Evolutionary conservation across 305 asterid genomes (phyloP).

Genomic region (Fraxinus velutina): DNA sequence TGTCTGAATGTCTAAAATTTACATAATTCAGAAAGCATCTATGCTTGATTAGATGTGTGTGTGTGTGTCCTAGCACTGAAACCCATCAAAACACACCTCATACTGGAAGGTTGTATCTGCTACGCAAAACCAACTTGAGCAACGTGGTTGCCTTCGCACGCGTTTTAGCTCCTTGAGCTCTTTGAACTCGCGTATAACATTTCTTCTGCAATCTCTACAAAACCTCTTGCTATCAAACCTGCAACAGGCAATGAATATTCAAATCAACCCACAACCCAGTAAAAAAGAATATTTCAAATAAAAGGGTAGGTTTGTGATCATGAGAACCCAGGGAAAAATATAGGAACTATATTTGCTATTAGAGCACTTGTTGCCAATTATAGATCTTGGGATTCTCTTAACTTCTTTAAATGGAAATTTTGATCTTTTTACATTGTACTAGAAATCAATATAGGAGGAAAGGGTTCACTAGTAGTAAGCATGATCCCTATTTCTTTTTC

Average conservation of each 20-base stretch:
- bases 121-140: constrained; percentile 93
- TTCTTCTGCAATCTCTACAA: constrained; percentile 98
- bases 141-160: constrained; percentile 74
- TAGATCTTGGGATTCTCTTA: neutral
- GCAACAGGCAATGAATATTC: constrained; percentile 21
- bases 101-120: constrained; percentile 92
- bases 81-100: constrained; percentile 54
- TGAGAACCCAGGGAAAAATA: neutral
- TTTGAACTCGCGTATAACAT: constrained; percentile 95
- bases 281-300: neutral
- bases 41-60: neutral
- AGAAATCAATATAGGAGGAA: neutral
- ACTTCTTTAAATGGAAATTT: neutral
- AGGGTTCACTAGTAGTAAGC: neutral
- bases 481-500: neutral
- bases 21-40: neutral
- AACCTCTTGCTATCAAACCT: constrained; percentile 99
- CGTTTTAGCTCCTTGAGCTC: constrained; percentile 96
- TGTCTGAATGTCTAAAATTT: constrained; percentile 13
- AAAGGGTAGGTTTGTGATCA: neutral
- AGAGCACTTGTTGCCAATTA: neutral
- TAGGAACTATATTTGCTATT: neutral
- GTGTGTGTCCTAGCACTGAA: neutral
- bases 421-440: neutral
- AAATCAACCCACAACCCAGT: neutral